A percentile compares a stretch with the other conserved stretches of the same genome.
Evolutionary conservation across 78 protist species (phyloP).

Genomic region (Dictyostelium brefeldianum): DNA sequence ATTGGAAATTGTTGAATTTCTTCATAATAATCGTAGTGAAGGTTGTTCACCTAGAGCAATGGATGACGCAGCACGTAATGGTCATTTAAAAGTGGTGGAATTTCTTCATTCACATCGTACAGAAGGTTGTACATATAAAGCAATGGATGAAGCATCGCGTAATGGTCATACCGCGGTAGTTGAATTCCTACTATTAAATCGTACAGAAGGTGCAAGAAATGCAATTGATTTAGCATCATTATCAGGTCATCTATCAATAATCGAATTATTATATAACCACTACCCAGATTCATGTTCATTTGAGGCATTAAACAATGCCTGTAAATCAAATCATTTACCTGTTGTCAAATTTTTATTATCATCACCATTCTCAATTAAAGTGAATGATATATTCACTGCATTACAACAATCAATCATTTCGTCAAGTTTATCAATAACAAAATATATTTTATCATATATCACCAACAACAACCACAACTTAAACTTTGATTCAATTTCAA

Average conservation of each 20-base stretch:
- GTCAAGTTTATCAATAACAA: neutral
- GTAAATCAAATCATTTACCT: neutral
- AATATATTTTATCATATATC: neutral
- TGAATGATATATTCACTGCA: neutral
- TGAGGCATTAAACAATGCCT: neutral
- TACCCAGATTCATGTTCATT: neutral
- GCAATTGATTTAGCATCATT: neutral
- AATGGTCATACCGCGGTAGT: slow-evolving; percentile 2
- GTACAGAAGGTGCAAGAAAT: neutral
- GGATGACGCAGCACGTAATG: neutral
- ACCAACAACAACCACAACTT: neutral
- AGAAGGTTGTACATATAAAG: neutral
- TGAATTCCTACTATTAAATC: neutral
- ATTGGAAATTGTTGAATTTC: slow-evolving; percentile 14
- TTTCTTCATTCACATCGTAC: slow-evolving; percentile 6
- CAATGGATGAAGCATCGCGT: neutral
- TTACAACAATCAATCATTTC: neutral
- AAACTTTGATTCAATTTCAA: neutral
- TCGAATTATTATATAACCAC: neutral
- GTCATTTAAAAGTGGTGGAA: neutral
- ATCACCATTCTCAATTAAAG: too few species aligned
- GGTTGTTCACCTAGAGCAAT: neutral
- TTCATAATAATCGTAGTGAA: slow-evolving; percentile 9
- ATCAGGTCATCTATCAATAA: neutral
- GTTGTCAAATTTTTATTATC: neutral